phyloP scores from a whole-genome alignment of 148 eudicot species.

The Dianthus caryophyllus region DNA sequence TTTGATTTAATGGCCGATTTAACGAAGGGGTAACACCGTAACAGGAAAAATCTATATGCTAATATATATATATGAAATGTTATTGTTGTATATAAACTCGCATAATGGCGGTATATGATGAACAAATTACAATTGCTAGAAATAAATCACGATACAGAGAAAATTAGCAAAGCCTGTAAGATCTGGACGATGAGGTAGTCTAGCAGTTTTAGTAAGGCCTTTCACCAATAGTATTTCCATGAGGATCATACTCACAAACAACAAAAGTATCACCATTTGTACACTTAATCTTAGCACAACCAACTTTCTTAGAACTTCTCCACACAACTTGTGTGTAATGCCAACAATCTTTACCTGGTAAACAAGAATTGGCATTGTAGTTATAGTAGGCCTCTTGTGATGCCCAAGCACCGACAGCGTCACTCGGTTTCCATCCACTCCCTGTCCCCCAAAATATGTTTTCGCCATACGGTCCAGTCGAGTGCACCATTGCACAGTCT shows the following conservation, averaged over 20 bases:
- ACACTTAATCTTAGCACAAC: constrained; percentile 31
- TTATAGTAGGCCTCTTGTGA: constrained; percentile 22
- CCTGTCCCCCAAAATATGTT: constrained; percentile 27
- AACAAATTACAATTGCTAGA: too few relatives aligned
- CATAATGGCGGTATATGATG: too few relatives aligned
- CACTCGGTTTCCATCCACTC: constrained; percentile 6
- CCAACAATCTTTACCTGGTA: constrained; percentile 25
- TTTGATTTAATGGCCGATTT: neutral
- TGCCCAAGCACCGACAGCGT: constrained; percentile 26
- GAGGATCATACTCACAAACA: constrained; percentile 33
- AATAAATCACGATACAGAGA: neutral
- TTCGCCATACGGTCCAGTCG: constrained; percentile 14
- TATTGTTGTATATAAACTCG: too few relatives aligned
- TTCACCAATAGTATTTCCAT: constrained; percentile 27
- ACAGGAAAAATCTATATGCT: too few relatives aligned
- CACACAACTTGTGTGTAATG: constrained; percentile 37
- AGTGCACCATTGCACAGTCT: constrained; percentile 30
- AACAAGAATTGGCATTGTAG: constrained; percentile 18
- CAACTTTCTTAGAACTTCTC: constrained; percentile 25
- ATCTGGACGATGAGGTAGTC: too few relatives aligned
- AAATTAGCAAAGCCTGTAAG: neutral
- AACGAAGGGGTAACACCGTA: too few relatives aligned
- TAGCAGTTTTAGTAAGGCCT: constrained; percentile 28
- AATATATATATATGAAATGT: too few relatives aligned
- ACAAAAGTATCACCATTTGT: constrained; percentile 24